These are phyloP conservation scores for Trichoderma afroharzianum DNA, from an alignment of 2,329 filamentous ascomycete species.

Conservation along the genomic window DNA sequence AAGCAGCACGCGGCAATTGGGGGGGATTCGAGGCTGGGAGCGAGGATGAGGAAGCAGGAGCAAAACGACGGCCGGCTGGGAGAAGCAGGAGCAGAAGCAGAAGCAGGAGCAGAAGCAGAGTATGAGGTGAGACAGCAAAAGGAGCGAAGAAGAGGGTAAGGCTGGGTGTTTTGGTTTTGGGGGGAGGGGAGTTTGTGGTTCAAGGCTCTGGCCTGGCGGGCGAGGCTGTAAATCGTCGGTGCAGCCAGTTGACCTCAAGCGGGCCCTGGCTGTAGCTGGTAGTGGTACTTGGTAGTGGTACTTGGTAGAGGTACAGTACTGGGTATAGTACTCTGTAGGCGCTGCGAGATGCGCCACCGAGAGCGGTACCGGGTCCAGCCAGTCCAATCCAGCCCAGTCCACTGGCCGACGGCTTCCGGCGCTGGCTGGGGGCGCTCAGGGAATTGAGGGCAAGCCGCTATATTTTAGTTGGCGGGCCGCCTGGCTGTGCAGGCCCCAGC, in stretches of 20 bases:
- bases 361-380: not conserved
- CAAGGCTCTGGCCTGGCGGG: conserved; percentile 14
- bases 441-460: conserved; percentile 10
- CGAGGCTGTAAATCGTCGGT: conserved; percentile 12
- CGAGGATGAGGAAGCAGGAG: conserved; percentile 19
- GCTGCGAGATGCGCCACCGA: not conserved
- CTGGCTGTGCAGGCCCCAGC: conserved; percentile 21
- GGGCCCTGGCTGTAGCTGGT: not conserved
- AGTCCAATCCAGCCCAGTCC: too few relatives aligned
- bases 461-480: conserved; percentile 16
- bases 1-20: not conserved
- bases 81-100: not conserved
- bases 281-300: not conserved
- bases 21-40: conserved; percentile 4
- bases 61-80: conserved; percentile 10
- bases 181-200: not conserved
- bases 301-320: too few relatives aligned
- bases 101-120: not conserved
- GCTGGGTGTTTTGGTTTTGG: conserved; percentile 8
- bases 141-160: conserved; percentile 26
- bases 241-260: not conserved
- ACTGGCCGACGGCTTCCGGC: not conserved
- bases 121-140: conserved; percentile 23
- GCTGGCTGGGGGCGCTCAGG: conserved; percentile 5
- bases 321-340: not conserved